A percentile compares a stretch with the other conserved stretches of the same genome.
These are phyloP conservation scores for Pseudognaphalium luteoalbum DNA, from an alignment of 129 eudicot species.

Conservation along the genomic window DNA sequence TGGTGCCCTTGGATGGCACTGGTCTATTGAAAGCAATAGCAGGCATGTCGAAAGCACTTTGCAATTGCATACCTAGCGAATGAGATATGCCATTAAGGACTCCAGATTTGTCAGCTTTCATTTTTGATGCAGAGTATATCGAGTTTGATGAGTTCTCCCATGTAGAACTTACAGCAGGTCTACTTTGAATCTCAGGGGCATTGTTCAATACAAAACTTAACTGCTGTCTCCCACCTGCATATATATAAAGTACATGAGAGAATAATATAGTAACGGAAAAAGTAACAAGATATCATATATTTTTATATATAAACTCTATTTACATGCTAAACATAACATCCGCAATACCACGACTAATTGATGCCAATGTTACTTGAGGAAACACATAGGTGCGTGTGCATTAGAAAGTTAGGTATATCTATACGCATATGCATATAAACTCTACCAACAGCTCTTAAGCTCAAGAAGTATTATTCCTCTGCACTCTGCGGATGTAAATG, in stretches of 20 bases:
- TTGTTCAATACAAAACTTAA: conserved; percentile 54
- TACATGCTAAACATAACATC: neutral
- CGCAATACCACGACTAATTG: too few relatives aligned
- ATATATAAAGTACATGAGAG: conserved; percentile 8
- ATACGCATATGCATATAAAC: neutral
- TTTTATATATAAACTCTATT: neutral
- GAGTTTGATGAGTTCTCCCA: conserved; percentile 49
- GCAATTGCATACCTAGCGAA: conserved; percentile 31
- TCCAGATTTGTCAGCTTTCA: conserved; percentile 40
- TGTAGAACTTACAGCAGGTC: conserved; percentile 37
- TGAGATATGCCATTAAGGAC: conserved; percentile 37
- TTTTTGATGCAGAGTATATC: conserved; percentile 41
- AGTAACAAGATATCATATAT: neutral
- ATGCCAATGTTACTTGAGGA: neutral
- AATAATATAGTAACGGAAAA: neutral
- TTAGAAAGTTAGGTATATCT: neutral
- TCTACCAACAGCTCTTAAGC: neutral
- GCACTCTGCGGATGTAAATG: neutral
- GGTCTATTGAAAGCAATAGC: conserved; percentile 39
- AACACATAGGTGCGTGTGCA: neutral
- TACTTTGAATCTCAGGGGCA: conserved; percentile 41
- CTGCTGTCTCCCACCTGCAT: conserved; percentile 61
- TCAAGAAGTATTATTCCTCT: neutral
- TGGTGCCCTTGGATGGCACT: conserved; percentile 45
- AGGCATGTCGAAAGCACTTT: conserved; percentile 36